Conservation (phyloP, 768 basidiomycete genomes). For the Collybiopsis confluens region DNA sequence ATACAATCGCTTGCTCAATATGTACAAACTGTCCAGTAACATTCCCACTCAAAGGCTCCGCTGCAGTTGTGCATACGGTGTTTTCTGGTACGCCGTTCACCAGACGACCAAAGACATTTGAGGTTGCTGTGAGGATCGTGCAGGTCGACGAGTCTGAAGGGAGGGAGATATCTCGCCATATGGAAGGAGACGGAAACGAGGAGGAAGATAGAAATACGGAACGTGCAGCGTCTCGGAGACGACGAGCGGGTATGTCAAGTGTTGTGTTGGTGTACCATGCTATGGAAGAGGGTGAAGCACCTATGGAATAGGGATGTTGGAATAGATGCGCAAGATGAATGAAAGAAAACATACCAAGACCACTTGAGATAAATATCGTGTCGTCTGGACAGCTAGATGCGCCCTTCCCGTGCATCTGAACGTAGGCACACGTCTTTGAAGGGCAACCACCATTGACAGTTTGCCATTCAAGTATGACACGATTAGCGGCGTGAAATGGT, state of each 20-base stretch:
- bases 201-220: constrained; percentile 28
- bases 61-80: constrained; percentile 25
- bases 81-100: constrained; percentile 31
- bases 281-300: constrained; percentile 18
- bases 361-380: constrained; percentile 40
- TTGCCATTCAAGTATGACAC: constrained; percentile 37
- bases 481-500: constrained; percentile 38
- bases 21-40: constrained; percentile 34
- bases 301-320: constrained; percentile 4
- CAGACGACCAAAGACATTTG: constrained; percentile 40
- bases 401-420: constrained; percentile 46
- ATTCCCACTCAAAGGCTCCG: constrained; percentile 19
- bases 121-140: constrained; percentile 35
- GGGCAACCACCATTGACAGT: constrained; percentile 32
- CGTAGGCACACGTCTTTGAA: constrained; percentile 33
- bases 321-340: not conserved
- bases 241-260: constrained; percentile 29
- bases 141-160: constrained; percentile 39
- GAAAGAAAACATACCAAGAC: constrained; percentile 27
- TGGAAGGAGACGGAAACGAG: no score
- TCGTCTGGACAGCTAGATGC: constrained; percentile 31
- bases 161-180: constrained; percentile 24
- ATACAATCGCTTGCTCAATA: constrained; percentile 31
- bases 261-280: constrained; percentile 33
- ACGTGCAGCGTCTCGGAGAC: constrained; percentile 26